Evolutionary conservation across 192 early-diverging fungal genomes (phyloP), one percentile per base, ranked within the genome.

Genomic region (Entrophospora sp.): DNA sequence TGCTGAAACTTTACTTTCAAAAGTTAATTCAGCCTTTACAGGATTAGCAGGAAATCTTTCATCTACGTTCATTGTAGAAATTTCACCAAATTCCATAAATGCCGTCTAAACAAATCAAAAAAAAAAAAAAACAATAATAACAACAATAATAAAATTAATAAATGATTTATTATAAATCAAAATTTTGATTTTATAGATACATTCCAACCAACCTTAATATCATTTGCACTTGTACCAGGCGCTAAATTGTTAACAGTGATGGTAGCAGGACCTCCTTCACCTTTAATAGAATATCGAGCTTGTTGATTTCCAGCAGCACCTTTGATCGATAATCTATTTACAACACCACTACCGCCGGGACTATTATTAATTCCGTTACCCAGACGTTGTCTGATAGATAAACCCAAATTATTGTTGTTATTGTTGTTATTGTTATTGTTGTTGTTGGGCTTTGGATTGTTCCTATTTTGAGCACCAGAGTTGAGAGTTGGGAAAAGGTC

Each of bases 21-120:
- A 78, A 34, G 75, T 64, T 14, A 78, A 58, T 36, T 78, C 74
- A 14, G 74, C 77, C 27, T 66, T 72, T 22, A 72, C 69, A 25
- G 61, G 62, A 0, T 69, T 66, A 0, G 66, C 61, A 48, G 68
- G 65, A 28, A 34, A n/a, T 38, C 63, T 66, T 52, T 75, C 69
- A 25, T 61, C 42, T 51, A 78, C 42, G 32, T 75, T 67, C 28
- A 69, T 67, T 18, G 49, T 57, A 1, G 64, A 40, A 32, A 78
- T 70, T 5, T 67, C 60, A 3, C 77, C 77, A 66, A 75, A 75
- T 22, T 60, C 51, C 22, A 61, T 36, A 58, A 73, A 78, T 25
- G 71, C 74, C 30, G 68, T 67, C 77, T 76, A 62, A 25, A 57
- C 22, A 60, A 22, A n/a, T n/a, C 38, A 44, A 57, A 45, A 30